Evolutionary conservation across 495 filamentous ascomycete genomes (phyloP).

Genomic region (Hypoxylon trugodes): DNA sequence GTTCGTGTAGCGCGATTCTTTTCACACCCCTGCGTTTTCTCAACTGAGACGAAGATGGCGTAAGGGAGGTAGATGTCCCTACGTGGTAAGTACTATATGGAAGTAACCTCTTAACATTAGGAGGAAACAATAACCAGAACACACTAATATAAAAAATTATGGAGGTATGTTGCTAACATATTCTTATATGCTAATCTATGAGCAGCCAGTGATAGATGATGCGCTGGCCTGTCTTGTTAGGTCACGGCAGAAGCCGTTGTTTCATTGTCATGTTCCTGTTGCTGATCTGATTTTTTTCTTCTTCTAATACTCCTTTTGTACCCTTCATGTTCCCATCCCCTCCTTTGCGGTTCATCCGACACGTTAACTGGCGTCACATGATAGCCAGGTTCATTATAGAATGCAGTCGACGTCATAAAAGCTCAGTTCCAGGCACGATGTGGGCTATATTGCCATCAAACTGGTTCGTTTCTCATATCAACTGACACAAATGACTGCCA

Average conservation of each 20-base stretch:
- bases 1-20: slow-evolving; percentile 1
- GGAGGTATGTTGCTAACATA: neutral
- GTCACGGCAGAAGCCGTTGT: neutral
- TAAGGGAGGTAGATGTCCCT: neutral
- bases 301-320: neutral
- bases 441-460: too few relatives aligned
- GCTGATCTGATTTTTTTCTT: neutral
- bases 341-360: too few relatives aligned
- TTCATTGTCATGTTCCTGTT: neutral
- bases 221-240: neutral
- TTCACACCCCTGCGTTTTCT: neutral
- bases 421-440: too few relatives aligned
- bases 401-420: too few relatives aligned
- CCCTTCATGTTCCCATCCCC: neutral
- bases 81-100: neutral
- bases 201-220: neutral
- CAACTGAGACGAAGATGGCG: neutral
- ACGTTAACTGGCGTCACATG: too few relatives aligned
- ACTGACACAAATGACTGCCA: neutral
- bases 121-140: neutral
- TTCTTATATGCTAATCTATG: neutral
- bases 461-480: neutral
- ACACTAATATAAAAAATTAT: neutral
- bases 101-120: neutral
- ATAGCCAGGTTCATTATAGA: too few relatives aligned